A percentile compares a stretch with the other conserved stretches of the same genome.
phyloP scores from a whole-genome alignment of 2,329 filamentous ascomycete species.

The Sclerotinia trifoliorum region DNA sequence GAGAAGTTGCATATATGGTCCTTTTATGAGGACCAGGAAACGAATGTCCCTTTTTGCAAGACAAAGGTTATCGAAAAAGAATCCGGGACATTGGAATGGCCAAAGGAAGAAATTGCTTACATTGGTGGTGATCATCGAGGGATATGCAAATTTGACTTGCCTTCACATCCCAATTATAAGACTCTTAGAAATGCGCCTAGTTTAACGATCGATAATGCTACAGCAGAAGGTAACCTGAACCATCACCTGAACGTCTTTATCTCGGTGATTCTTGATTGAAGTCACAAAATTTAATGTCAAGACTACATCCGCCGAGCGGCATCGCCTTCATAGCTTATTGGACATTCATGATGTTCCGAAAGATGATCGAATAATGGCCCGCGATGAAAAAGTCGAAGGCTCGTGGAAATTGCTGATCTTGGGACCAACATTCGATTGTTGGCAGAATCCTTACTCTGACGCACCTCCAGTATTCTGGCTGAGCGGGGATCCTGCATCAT shows the following conservation, averaged over 20 bases:
- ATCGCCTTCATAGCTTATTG: not conserved
- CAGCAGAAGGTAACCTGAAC: not conserved
- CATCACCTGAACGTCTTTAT: not conserved
- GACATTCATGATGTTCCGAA: not conserved
- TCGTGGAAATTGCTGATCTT: slow-evolving; percentile 21
- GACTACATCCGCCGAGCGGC: not conserved
- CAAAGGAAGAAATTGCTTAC: slow-evolving; percentile 30
- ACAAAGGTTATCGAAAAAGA: slow-evolving; percentile 37
- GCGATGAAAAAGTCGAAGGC: not conserved
- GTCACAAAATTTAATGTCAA: not conserved
- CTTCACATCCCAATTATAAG: slow-evolving; percentile 32
- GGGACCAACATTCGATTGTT: slow-evolving; percentile 38
- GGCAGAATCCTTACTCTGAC: slow-evolving; percentile 20
- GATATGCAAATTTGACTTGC: slow-evolving; percentile 39
- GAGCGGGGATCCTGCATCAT: not conserved
- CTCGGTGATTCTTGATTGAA: not conserved
- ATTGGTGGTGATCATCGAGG: slow-evolving; percentile 41
- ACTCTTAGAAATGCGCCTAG: slow-evolving; percentile 25
- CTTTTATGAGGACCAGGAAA: slow-evolving; percentile 39
- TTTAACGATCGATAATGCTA: slow-evolving; percentile 33
- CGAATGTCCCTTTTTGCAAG: not conserved
- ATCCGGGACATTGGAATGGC: slow-evolving; percentile 38
- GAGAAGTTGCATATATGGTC: slow-evolving; percentile 43
- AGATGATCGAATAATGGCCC: not conserved
- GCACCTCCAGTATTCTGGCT: not conserved